phyloP scores from a whole-genome alignment of 2,329 filamentous ascomycete genomes.

The Huntiella decipiens region DNA sequence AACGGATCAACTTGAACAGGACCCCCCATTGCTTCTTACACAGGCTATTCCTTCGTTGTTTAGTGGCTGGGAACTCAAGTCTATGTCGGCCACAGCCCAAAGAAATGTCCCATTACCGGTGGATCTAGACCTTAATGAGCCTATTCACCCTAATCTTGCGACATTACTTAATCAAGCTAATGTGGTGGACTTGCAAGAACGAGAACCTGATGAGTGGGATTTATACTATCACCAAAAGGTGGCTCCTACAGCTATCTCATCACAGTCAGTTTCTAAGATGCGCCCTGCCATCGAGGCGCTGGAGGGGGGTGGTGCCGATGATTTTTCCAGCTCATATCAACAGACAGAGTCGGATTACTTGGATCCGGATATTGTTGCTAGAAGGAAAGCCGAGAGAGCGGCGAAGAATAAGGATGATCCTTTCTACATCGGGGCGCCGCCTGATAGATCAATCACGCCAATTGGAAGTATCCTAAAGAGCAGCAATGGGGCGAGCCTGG shows the following conservation, averaged over 20 bases:
- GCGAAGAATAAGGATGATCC: constrained; percentile 85
- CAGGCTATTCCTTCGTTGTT: constrained; percentile 84
- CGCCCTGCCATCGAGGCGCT: constrained; percentile 36
- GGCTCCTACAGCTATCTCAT: constrained; percentile 29
- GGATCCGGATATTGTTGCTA: constrained; percentile 54
- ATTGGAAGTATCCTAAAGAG: constrained; percentile 58
- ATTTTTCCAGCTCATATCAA: constrained; percentile 35
- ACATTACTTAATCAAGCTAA: constrained; percentile 44
- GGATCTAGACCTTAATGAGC: constrained; percentile 58
- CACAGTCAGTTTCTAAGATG: constrained; percentile 23
- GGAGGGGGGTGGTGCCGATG: constrained; percentile 25
- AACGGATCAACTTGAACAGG: constrained; percentile 33
- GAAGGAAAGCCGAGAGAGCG: constrained; percentile 54
- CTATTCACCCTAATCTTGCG: constrained; percentile 60
- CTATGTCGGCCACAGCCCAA: constrained; percentile 67
- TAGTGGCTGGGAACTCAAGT: constrained; percentile 72
- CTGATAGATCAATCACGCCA: constrained; percentile 48
- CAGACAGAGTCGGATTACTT: constrained; percentile 44
- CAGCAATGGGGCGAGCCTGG: constrained; percentile 58
- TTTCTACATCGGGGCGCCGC: constrained; percentile 55
- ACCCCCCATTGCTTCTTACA: constrained; percentile 68
- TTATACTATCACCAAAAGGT: constrained; percentile 42
- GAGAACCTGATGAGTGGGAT: constrained; percentile 48
- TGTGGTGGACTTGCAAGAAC: constrained; percentile 26
- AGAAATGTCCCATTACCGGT: constrained; percentile 65